These are phyloP conservation scores for Ustilaginoidea virens DNA, from an alignment of 2,329 filamentous ascomycete species.

Conservation along the genomic window DNA sequence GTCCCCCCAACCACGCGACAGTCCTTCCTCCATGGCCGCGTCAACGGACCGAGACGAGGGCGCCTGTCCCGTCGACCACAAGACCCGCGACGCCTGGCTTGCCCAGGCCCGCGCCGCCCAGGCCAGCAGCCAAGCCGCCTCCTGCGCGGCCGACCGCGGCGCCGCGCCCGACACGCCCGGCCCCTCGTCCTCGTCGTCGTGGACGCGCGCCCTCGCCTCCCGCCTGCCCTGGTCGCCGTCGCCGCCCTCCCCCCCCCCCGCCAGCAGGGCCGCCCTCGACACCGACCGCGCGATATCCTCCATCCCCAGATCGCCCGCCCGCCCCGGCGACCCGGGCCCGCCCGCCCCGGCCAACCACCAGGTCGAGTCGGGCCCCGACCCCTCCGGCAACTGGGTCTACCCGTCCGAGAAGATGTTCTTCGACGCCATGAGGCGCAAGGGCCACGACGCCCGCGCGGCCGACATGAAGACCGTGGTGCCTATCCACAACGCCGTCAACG, in stretches of 20 bases:
- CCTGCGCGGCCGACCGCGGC: slow-evolving; percentile 20
- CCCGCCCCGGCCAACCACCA: slow-evolving; percentile 59
- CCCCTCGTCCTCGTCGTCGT: slow-evolving; percentile 18
- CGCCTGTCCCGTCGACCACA: slow-evolving; percentile 79
- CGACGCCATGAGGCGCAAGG: slow-evolving; percentile 87
- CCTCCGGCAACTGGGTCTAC: slow-evolving; percentile 88
- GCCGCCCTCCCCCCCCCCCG: slow-evolving; percentile 6
- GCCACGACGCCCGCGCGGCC: slow-evolving; percentile 49
- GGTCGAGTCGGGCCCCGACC: slow-evolving; percentile 57
- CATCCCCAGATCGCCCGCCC: slow-evolving; percentile 44
- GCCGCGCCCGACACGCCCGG: slow-evolving; percentile 14
- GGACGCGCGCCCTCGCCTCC: slow-evolving; percentile 26
- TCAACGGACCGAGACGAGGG: slow-evolving; percentile 9
- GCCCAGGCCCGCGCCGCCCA: slow-evolving; percentile 44
- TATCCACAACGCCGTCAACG: slow-evolving; percentile 97
- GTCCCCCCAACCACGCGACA: background rate
- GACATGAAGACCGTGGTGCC: slow-evolving; percentile 90
- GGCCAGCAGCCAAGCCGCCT: slow-evolving; percentile 14
- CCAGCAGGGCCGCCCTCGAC: slow-evolving; percentile 28
- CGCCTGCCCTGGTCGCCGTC: slow-evolving; percentile 25
- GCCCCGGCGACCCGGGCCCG: slow-evolving; percentile 24
- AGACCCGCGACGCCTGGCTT: slow-evolving; percentile 78
- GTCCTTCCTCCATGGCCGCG: slow-evolving; percentile 1
- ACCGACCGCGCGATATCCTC: slow-evolving; percentile 60
- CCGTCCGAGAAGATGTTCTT: slow-evolving; percentile 97